Conservation (phyloP, 2,329 filamentous ascomycete genomes). For the Pseudocercospora macadamiae region DNA sequence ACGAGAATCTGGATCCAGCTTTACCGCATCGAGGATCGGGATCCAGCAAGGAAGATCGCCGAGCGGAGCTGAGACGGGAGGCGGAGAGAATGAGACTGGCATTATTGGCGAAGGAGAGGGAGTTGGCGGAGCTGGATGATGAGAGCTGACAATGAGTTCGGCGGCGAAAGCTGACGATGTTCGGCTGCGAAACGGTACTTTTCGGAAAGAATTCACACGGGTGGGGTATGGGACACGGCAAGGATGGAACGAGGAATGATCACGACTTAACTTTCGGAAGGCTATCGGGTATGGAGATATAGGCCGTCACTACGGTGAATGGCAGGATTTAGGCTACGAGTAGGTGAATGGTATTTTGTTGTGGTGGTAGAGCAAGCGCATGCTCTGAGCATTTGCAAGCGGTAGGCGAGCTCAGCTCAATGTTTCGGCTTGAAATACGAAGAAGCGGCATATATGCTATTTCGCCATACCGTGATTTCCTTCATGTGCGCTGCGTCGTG, state of each 20-base stretch:
- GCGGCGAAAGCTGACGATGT: too few species aligned
- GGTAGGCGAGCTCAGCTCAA: not conserved
- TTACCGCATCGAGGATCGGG: slow-evolving; percentile 40
- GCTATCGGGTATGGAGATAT: not conserved
- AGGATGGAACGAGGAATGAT: slow-evolving; percentile 1
- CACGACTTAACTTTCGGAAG: not conserved
- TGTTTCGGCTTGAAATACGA: not conserved
- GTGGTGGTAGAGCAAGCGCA: too few species aligned
- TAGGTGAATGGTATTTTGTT: not conserved
- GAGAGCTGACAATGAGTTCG: slow-evolving; percentile 17
- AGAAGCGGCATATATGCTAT: not conserved
- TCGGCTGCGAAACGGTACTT: too few species aligned
- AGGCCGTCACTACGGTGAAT: too few species aligned
- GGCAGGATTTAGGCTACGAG: too few species aligned
- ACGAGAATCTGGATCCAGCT: slow-evolving; percentile 39
- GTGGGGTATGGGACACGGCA: not conserved
- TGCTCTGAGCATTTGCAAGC: too few species aligned
- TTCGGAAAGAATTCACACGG: not conserved
- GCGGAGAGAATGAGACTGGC: slow-evolving; percentile 75
- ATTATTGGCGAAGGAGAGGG: slow-evolving; percentile 72
- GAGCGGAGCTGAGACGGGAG: slow-evolving; percentile 69
- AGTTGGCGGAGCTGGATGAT: slow-evolving; percentile 56
- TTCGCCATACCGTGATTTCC: not conserved
- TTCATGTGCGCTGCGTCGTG: too few species aligned
- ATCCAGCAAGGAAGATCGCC: slow-evolving; percentile 59